A percentile compares a stretch with the other conserved stretches of the same genome.
Conservation (phyloP, 1,284 basidiomycete species). For the Boletus smithii region DNA sequence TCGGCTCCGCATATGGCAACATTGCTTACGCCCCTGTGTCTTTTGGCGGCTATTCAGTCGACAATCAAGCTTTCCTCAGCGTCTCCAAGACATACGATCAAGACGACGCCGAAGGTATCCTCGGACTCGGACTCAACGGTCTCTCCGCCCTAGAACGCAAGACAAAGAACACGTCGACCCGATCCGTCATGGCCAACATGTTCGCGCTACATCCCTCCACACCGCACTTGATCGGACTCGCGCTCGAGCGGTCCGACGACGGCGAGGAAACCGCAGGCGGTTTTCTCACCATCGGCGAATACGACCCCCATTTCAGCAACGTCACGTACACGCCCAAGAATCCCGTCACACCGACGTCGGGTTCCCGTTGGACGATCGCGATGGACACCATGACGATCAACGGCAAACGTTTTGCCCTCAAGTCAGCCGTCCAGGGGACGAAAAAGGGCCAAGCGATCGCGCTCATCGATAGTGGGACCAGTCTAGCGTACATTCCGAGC, state of each 20-base stretch:
- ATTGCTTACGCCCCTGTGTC: slow-evolving; percentile 24
- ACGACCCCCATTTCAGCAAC: slow-evolving; percentile 34
- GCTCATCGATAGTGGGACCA: slow-evolving; percentile 45
- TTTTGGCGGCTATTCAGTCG: slow-evolving; percentile 25
- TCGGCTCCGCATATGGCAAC: slow-evolving; percentile 29
- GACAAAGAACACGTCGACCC: slow-evolving; percentile 14
- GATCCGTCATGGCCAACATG: slow-evolving; percentile 35
- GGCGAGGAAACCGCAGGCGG: slow-evolving; percentile 39
- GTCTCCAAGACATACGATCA: slow-evolving; percentile 19
- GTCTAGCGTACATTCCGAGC: slow-evolving; percentile 34
- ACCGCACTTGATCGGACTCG: slow-evolving; percentile 41
- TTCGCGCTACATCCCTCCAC: slow-evolving; percentile 38
- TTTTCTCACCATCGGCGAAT: slow-evolving; percentile 44
- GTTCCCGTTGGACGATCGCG: slow-evolving; percentile 41
- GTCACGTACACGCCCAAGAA: slow-evolving; percentile 35
- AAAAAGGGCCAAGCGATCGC: slow-evolving; percentile 35
- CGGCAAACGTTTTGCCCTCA: slow-evolving; percentile 24
- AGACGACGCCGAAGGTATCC: slow-evolving; percentile 20
- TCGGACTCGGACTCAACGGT: slow-evolving; percentile 27
- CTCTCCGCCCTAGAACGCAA: slow-evolving; percentile 24
- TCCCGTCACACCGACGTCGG: slow-evolving; percentile 34
- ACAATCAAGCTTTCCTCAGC: slow-evolving; percentile 27
- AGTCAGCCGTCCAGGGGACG: slow-evolving; percentile 28
- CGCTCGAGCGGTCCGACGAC: slow-evolving; percentile 41
- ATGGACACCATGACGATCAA: slow-evolving; percentile 38